Evolutionary conservation across 176 grass and related monocot species (phyloP).

Genomic region (Musa troglodytarum): DNA sequence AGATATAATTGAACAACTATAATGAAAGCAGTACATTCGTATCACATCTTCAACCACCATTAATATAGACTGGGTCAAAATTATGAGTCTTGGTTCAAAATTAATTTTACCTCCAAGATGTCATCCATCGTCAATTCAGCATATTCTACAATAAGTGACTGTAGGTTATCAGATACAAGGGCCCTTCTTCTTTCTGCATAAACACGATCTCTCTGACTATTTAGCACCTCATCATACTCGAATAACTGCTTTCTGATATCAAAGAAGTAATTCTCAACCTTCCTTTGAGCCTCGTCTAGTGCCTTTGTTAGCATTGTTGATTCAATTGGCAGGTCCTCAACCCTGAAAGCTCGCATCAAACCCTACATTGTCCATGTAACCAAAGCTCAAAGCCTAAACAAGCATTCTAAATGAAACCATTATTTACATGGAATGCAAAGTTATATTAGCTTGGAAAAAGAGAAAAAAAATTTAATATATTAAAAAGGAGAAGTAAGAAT

Average conservation of each 20-base stretch:
- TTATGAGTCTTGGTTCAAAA: not conserved
- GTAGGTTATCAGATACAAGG: slow-evolving; percentile 71
- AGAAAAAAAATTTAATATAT: not conserved
- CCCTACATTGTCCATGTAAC: slow-evolving; percentile 38
- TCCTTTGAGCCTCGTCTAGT: slow-evolving; percentile 94
- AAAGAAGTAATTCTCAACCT: slow-evolving; percentile 99
- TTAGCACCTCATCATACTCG: slow-evolving; percentile 96
- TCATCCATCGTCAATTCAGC: slow-evolving; percentile 98
- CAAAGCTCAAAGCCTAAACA: not conserved
- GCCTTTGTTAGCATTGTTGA: slow-evolving; percentile 97
- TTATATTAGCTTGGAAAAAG: too few relatives aligned
- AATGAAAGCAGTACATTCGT: not conserved
- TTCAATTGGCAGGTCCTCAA: slow-evolving; percentile 98
- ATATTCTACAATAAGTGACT: slow-evolving; percentile 86
- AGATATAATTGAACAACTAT: not conserved
- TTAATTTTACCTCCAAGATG: slow-evolving; percentile 68
- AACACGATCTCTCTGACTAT: slow-evolving; percentile 90
- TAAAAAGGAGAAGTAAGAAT: not conserved
- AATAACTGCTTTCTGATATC: slow-evolving; percentile 96
- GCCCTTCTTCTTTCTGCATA: slow-evolving; percentile 89
- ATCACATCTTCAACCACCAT: slow-evolving; percentile 2
- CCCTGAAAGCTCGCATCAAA: slow-evolving; percentile 86
- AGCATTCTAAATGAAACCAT: not conserved
- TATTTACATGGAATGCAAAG: not conserved
- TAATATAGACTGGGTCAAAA: not conserved